phyloP scores from a whole-genome alignment of 345 rosid genomes.

The Citrus medica region DNA sequence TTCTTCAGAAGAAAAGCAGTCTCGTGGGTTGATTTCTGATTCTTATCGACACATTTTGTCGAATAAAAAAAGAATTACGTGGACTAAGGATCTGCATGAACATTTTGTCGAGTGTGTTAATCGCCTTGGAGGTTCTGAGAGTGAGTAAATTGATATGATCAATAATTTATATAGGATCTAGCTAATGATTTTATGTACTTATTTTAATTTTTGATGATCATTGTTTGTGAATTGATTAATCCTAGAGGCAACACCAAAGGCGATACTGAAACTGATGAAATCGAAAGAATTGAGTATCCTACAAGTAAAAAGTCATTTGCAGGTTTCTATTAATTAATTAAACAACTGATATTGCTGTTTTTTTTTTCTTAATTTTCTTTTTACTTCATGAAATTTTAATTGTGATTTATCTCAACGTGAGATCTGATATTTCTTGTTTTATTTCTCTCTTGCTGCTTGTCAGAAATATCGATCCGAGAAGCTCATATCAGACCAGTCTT shows the following conservation, averaged over 20 bases:
- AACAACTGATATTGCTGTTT: constrained; percentile 46
- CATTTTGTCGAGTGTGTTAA: constrained; percentile 78
- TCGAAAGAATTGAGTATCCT: constrained; percentile 81
- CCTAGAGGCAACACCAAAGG: constrained; percentile 89
- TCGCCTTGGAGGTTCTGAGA: constrained; percentile 81
- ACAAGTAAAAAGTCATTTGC: constrained; percentile 97
- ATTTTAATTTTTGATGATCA: background rate
- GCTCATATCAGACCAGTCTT: background rate
- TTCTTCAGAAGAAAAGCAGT: no score
- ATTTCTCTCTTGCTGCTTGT: background rate
- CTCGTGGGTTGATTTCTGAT: no score
- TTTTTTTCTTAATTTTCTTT: no score
- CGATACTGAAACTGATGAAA: constrained; percentile 85
- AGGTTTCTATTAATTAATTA: constrained; percentile 20
- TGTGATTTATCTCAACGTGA: no score
- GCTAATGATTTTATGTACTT: background rate
- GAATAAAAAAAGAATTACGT: constrained; percentile 42
- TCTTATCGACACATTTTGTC: no score
- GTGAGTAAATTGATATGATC: constrained; percentile 30
- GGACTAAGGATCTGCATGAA: constrained; percentile 89
- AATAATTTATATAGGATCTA: no score
- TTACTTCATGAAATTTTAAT: background rate
- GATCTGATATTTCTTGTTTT: no score
- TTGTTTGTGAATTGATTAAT: constrained; percentile 13
- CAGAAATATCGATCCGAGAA: constrained; percentile 17